Percentiles rank a stretch among this genome's conserved stretches.
Conservation (phyloP, 257 asterid species). For the Solanum sejunctum region DNA sequence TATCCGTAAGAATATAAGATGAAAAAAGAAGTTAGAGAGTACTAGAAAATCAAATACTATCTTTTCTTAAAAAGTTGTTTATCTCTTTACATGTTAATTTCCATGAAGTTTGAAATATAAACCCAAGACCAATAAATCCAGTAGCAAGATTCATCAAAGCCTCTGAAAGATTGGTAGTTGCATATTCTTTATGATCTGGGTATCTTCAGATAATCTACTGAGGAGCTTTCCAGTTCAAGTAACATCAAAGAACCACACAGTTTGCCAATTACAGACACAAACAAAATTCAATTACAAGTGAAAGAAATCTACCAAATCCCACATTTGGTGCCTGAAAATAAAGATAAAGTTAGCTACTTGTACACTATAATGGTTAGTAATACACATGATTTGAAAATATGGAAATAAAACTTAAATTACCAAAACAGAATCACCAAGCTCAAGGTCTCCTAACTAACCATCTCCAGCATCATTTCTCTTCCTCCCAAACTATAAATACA, state of each 20-base stretch:
- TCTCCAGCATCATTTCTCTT: slow-evolving; percentile 24
- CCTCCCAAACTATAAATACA: slow-evolving; percentile 31
- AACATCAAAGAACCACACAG: slow-evolving; percentile 43
- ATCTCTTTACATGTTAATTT: slow-evolving; percentile 35
- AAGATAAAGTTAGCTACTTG: slow-evolving; percentile 9
- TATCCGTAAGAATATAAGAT: not conserved
- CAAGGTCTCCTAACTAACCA: slow-evolving; percentile 55
- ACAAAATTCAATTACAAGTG: slow-evolving; percentile 43
- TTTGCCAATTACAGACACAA: not conserved
- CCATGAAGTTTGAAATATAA: slow-evolving; percentile 86
- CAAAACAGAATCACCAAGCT: slow-evolving; percentile 55
- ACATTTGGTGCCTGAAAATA: slow-evolving; percentile 59
- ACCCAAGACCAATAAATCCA: slow-evolving; percentile 69
- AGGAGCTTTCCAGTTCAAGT: slow-evolving; percentile 89
- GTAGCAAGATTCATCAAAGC: slow-evolving; percentile 76
- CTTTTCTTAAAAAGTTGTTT: not conserved
- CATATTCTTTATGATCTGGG: slow-evolving; percentile 86
- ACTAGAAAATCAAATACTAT: not conserved
- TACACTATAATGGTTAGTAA: not conserved
- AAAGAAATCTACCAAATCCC: slow-evolving; percentile 60
- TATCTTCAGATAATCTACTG: slow-evolving; percentile 88
- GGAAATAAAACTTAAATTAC: slow-evolving; percentile 14
- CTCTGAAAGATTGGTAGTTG: slow-evolving; percentile 85
- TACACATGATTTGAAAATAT: not conserved
- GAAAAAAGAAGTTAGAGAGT: not conserved